Conservation (phyloP, 257 asterid genomes). For the Solanum piurae region DNA sequence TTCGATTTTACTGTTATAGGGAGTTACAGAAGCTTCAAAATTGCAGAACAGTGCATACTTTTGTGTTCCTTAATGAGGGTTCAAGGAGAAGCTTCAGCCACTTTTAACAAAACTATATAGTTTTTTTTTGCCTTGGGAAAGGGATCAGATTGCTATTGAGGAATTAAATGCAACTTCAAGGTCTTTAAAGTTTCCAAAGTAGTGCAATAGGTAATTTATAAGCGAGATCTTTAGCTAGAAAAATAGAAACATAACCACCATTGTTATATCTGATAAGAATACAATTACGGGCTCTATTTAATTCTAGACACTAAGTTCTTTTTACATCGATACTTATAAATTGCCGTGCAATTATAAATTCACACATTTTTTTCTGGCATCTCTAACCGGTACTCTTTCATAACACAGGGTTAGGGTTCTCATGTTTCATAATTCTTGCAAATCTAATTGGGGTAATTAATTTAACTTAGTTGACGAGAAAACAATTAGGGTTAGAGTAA, state of each 20-base stretch:
- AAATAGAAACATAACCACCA: background rate
- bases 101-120: background rate
- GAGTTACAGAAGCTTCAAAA: background rate
- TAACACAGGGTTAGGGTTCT: too few relatives aligned
- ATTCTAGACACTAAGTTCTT: background rate
- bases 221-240: background rate
- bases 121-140: background rate
- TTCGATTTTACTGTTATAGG: background rate
- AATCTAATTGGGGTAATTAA: too few relatives aligned
- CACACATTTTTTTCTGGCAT: too few relatives aligned
- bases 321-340: background rate
- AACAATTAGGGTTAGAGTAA: too few relatives aligned
- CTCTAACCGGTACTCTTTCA: too few relatives aligned
- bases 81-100: background rate
- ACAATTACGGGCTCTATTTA: background rate
- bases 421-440: too few relatives aligned
- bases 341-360: too few relatives aligned
- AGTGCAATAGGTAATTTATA: background rate
- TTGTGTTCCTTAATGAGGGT: background rate
- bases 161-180: background rate
- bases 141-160: background rate
- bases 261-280: too few relatives aligned
- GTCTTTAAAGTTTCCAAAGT: background rate
- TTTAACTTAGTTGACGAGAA: too few relatives aligned
- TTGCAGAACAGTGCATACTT: background rate